phyloP scores from a whole-genome alignment of 495 filamentous ascomycete genomes.

The Podospora conica region DNA sequence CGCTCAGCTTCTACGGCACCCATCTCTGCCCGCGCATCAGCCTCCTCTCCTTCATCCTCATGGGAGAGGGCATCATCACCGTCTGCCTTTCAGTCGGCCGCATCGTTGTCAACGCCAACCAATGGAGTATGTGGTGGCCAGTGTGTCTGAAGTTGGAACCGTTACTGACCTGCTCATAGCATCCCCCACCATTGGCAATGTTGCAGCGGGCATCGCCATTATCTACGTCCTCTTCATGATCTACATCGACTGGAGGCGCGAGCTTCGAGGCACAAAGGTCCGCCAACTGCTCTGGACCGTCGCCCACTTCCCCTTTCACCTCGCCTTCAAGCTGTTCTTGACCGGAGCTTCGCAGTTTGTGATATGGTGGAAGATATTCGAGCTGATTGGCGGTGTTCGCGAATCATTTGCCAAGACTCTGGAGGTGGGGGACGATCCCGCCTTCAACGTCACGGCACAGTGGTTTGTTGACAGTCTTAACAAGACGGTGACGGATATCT shows the following conservation, averaged over 20 bases:
- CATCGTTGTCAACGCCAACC: conserved; percentile 23
- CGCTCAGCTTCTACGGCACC: conserved; percentile 57
- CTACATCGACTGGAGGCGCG: conserved; percentile 58
- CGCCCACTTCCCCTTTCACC: conserved; percentile 65
- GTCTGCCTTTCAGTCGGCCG: conserved; percentile 23
- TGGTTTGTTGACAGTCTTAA: conserved; percentile 6
- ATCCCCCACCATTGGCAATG: conserved; percentile 20
- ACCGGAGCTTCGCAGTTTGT: conserved; percentile 47
- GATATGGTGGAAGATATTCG: conserved; percentile 30
- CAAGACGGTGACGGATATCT: conserved; percentile 17
- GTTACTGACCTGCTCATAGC: not conserved
- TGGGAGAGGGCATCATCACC: conserved; percentile 55
- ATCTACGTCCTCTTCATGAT: conserved; percentile 64
- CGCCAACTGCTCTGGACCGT: conserved; percentile 61
- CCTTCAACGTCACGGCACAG: not conserved
- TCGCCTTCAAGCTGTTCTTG: conserved; percentile 57
- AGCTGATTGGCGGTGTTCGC: conserved; percentile 10
- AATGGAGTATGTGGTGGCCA: conserved; percentile 12
- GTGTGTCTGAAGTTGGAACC: not conserved
- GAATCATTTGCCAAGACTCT: not conserved
- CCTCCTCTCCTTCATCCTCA: conserved; percentile 60
- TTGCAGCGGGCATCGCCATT: conserved; percentile 25
- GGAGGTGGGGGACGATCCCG: not conserved
- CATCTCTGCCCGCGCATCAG: conserved; percentile 59
- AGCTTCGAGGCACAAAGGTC: conserved; percentile 47